Base-by-base conservation (phyloP, 805 yeast genomes). In the Saccharomycopsis fodiens region DNA sequence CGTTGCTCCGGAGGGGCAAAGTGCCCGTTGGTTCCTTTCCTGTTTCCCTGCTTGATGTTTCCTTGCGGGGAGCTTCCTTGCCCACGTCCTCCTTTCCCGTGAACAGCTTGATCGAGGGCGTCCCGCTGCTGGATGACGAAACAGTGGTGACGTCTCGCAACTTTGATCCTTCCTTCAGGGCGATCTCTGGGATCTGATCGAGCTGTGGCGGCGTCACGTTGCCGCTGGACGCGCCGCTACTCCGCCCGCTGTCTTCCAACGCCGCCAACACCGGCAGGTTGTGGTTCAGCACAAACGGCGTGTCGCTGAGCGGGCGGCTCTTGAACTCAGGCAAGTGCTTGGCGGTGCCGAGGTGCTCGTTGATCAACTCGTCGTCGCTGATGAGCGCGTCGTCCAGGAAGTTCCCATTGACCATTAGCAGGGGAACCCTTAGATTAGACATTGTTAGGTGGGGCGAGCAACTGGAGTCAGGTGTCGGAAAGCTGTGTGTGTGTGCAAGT, bases 241-340 rank as follows among this genome's bases (percentile, higher is more conserved):
- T n/a, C n/a, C n/a, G n/a, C n/a, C n/a, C n/a, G n/a, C n/a, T n/a
- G n/a, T n/a, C n/a, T 35, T 57, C 52, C 17, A 54, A 54, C 16
- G 63, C 59, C 0, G 68, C 61, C 2, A 58, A 47, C 1, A 56
- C 61, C 4, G 58, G 57, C 1, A 57, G 54, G 36, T 50, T 52
- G 42, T 40, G 51, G 16, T 51, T 53, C 8, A 69, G 63, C 7
- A 54, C 53, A 7, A 79, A 70, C 0, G 93, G 93, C 0, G 93
- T 83, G 56, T 83, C 93, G 36, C 82, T 79, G 44, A 78, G 64
- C 0, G 93, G 93, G 39, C 88, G 66, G 59, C 76, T 79, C 57
- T 82, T 78, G 62, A 83, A 83, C 46, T 67, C 78, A 0, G 85
- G 83, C 37, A 72, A 29, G 8, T 22, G 36, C 15, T 20, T 31